phyloP scores from a whole-genome alignment of 176 grass and related monocot species.

The Phyllostachys edulis region DNA sequence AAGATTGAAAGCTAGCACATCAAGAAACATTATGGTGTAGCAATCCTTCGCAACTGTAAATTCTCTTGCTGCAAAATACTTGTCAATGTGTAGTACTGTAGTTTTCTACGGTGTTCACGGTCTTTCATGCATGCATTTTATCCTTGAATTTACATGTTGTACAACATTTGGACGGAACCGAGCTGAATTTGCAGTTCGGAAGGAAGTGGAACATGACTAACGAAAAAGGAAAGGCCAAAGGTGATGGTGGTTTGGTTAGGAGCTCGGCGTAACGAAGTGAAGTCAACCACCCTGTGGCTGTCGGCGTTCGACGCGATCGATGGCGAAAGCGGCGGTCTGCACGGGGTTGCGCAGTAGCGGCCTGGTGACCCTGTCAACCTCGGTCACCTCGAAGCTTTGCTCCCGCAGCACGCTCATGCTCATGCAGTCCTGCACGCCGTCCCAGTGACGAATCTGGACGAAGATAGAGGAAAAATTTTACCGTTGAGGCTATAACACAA shows the following conservation, averaged over 20 bases:
- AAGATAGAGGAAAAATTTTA: too few species aligned
- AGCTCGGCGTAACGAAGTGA: neutral
- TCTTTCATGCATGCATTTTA: neutral
- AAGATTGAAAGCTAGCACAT: slow-evolving; percentile 26
- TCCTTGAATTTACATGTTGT: neutral
- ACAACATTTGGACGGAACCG: neutral
- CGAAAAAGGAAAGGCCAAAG: neutral
- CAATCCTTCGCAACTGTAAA: slow-evolving; percentile 48
- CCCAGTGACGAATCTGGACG: too few species aligned
- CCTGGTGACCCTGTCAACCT: slow-evolving; percentile 29
- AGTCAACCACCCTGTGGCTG: neutral
- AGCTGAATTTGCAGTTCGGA: neutral
- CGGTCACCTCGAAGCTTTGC: slow-evolving; percentile 44
- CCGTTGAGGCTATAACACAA: too few species aligned
- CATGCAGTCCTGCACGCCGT: slow-evolving; percentile 42
- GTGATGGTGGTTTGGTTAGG: neutral
- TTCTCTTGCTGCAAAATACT: slow-evolving; percentile 17
- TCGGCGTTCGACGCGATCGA: slow-evolving; percentile 31
- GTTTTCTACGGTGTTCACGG: neutral
- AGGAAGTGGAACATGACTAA: neutral
- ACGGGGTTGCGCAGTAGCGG: slow-evolving; percentile 25
- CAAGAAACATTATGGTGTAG: slow-evolving; percentile 22
- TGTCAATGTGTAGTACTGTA: neutral
- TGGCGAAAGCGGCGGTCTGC: slow-evolving; percentile 30
- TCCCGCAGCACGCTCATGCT: slow-evolving; percentile 43